Percentiles rank a stretch among this genome's conserved stretches.
These are phyloP conservation scores for Penicillium corylophilum DNA, from an alignment of 2,329 filamentous ascomycete genomes.

Conservation along the genomic window DNA sequence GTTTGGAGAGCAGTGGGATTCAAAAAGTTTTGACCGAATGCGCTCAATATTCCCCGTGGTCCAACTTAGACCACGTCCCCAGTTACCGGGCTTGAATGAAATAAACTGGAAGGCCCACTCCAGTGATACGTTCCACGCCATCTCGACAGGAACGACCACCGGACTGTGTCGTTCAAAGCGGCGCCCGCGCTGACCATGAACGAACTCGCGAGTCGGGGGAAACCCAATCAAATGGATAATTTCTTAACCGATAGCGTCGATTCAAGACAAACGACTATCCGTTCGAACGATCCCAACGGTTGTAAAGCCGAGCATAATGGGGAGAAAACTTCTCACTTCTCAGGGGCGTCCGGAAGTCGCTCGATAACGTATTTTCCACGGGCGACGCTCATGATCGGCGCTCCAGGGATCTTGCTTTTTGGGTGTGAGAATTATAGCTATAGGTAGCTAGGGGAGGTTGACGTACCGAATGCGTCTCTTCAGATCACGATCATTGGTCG, in stretches of 20 bases:
- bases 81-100: neutral
- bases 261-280: neutral
- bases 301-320: neutral
- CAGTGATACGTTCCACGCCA: neutral
- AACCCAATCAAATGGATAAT: neutral
- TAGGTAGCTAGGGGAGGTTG: neutral
- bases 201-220: neutral
- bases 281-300: neutral
- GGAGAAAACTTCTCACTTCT: constrained; percentile 41
- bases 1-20: neutral
- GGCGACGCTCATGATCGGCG: constrained; percentile 71
- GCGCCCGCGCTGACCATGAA: neutral
- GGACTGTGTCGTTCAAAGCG: neutral
- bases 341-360: constrained; percentile 79
- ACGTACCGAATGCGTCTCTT: constrained; percentile 69
- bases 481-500: constrained; percentile 68
- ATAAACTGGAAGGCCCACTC: neutral
- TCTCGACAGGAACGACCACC: neutral
- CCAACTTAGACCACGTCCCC: neutral
- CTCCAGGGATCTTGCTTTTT: constrained; percentile 66
- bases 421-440: neutral
- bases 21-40: neutral
- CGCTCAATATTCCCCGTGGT: neutral
- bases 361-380: constrained; percentile 94
- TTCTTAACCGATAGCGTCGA: neutral